Conservation (phyloP, 2,329 filamentous ascomycete genomes). For the Ramularia collo-cygni region DNA sequence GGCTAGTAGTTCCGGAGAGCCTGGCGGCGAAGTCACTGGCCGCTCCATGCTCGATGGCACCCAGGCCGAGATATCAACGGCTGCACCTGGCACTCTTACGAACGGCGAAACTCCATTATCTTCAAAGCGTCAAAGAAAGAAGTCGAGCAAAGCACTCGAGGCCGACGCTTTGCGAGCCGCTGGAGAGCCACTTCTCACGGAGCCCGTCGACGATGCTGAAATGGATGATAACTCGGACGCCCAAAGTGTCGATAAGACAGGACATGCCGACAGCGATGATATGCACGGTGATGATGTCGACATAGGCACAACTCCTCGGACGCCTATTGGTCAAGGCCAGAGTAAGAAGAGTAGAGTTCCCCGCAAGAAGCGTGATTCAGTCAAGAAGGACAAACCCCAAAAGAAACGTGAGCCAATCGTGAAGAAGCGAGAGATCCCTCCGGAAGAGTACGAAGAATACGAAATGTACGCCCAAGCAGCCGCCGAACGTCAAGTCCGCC, state of each 20-base stretch:
- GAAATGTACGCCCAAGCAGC: slow-evolving; percentile 9
- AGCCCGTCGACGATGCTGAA: too few species aligned
- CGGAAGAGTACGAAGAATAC: slow-evolving; percentile 17
- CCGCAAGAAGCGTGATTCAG: neutral
- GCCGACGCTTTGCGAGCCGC: neutral
- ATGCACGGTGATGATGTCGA: neutral
- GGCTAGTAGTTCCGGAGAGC: too few species aligned
- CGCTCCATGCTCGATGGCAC: too few species aligned
- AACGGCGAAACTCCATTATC: too few species aligned
- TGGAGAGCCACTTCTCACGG: too few species aligned
- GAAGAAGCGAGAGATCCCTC: slow-evolving; percentile 10
- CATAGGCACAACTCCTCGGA: neutral
- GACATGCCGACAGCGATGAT: too few species aligned
- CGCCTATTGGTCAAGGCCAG: neutral
- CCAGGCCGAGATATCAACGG: too few species aligned
- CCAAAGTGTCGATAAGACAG: too few species aligned
- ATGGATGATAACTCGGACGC: too few species aligned
- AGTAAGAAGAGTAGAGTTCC: neutral
- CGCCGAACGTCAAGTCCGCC: slow-evolving; percentile 10
- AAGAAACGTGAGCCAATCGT: slow-evolving; percentile 3
- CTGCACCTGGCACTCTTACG: too few species aligned
- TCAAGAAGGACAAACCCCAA: neutral
- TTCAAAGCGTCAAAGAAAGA: slow-evolving; percentile 1
- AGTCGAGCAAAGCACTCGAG: neutral
- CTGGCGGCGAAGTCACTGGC: too few species aligned